Evolutionary conservation across 2,329 filamentous ascomycete species (phyloP).

Genomic region (Botrytis medusae): DNA sequence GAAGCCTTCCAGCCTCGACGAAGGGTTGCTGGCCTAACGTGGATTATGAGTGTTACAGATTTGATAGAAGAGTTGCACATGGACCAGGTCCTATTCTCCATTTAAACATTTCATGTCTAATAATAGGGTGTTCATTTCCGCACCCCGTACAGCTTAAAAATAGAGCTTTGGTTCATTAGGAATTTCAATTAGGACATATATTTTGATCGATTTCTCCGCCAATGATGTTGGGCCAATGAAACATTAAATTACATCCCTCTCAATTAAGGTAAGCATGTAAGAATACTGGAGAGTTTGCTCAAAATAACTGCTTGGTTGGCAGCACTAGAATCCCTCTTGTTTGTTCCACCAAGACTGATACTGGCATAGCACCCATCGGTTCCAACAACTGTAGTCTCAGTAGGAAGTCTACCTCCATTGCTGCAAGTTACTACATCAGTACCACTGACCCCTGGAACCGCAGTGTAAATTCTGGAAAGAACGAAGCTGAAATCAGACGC

Average conservation of each 20-base stretch:
- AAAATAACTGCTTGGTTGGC: slow-evolving; percentile 5
- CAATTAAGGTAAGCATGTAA: slow-evolving; percentile 8
- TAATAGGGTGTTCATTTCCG: neutral
- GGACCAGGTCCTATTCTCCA: neutral
- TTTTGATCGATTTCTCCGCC: neutral
- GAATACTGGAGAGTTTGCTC: slow-evolving; percentile 5
- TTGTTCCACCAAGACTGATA: slow-evolving; percentile 17
- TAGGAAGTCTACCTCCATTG: slow-evolving; percentile 16
- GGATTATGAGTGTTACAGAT: neutral
- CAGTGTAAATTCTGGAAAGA: slow-evolving; percentile 4
- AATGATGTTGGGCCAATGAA: neutral
- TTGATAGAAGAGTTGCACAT: neutral
- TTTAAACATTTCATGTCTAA: neutral
- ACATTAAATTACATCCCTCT: neutral
- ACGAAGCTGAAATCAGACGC: slow-evolving; percentile 10
- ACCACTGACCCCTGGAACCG: neutral
- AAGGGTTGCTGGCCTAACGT: neutral
- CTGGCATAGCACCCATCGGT: slow-evolving; percentile 14
- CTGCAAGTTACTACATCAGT: slow-evolving; percentile 3
- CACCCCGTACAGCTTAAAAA: neutral
- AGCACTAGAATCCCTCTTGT: slow-evolving; percentile 13
- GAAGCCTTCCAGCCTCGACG: neutral
- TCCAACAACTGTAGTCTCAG: neutral
- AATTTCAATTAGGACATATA: neutral
- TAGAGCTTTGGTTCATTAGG: neutral